A percentile compares a stretch with the other conserved stretches of the same genome.
phyloP scores from a whole-genome alignment of 1,139 yeast genomes.

The Kodamaea derodonti region DNA sequence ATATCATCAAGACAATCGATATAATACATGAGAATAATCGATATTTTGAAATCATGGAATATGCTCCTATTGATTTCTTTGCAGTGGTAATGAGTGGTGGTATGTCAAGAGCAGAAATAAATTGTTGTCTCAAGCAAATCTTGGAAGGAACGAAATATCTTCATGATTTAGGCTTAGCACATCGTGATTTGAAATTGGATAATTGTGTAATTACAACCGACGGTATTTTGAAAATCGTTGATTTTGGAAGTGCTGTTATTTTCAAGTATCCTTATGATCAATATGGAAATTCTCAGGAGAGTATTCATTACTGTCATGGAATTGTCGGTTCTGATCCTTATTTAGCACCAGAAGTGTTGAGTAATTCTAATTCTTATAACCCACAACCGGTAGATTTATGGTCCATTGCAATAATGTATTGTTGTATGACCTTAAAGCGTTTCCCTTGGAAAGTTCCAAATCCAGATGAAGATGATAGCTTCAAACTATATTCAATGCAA shows the following conservation, averaged over 20 bases:
- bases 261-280: constrained; percentile 87
- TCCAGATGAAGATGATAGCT: constrained; percentile 76
- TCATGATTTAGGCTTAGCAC: constrained; percentile 89
- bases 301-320: constrained; percentile 80
- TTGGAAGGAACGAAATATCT: constrained; percentile 79
- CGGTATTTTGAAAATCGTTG: constrained; percentile 88
- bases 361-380: constrained; percentile 65
- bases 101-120: constrained; percentile 80
- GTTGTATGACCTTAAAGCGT: constrained; percentile 91
- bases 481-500: constrained; percentile 56
- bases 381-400: constrained; percentile 94
- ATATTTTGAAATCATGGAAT: constrained; percentile 95
- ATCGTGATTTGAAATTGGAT: constrained; percentile 90
- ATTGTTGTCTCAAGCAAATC: constrained; percentile 87
- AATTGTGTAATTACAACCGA: constrained; percentile 85
- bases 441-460: constrained; percentile 98
- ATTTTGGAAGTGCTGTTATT: constrained; percentile 94
- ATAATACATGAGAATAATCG: constrained; percentile 82
- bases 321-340: constrained; percentile 98
- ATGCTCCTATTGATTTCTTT: constrained; percentile 92
- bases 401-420: constrained; percentile 92
- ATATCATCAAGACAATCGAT: constrained; percentile 89
- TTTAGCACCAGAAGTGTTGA: constrained; percentile 92
- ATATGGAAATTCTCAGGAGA: constrained; percentile 42
- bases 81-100: constrained; percentile 97